Base-by-base conservation (phyloP, 306 rosid genomes). In the Casuarina cunninghamiana region DNA sequence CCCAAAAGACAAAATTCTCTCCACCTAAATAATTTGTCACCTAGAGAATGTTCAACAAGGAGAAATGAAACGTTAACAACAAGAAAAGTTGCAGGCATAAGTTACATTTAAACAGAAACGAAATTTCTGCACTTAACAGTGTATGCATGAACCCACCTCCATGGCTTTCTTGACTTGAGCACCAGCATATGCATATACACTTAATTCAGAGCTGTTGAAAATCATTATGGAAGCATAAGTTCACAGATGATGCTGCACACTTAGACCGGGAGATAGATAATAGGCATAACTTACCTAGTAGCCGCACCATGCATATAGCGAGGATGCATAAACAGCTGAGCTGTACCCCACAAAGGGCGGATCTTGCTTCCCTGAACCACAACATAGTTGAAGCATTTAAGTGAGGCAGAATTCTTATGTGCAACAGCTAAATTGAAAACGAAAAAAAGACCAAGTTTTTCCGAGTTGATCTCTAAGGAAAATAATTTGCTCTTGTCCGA, bases 131-230 rank as follows among this genome's bases (percentile, higher is more conserved):
- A 16, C 37, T 62, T 43, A 38, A 65, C 13, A 72, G 26, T 26
- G 66, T 50, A 71, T 68, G 42, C 62, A 79, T 41, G 38, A 19
- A 81, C 75, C 51, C 75, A 95, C 97, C 96, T 95, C 99, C 26
- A 91, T 89, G 75, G 98, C 99, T 88, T 95, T 95, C 90, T 95
- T 95, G 75, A 93, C 99, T 92, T 95, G 98, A 49, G 99, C 99
- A 65, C 97, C 97, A 79, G 91, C 97, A 89, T 91, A 93, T 77
- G 93, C 94, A 79, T 86, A 95, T 45, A 91, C 99, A 32, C 76
- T 83, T 70, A 95, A 50, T 88, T 95, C 96, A 51, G 97, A 80
- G 88, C 99, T 95, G 93, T 55, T 85, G 82, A 71, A 70, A 82
- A 76, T 51, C 71, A 67, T 72, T 66, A 58, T 60, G 75, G 41